Evolutionary conservation across 1,139 yeast species (phyloP).

Genomic region (Pichia sp.): DNA sequence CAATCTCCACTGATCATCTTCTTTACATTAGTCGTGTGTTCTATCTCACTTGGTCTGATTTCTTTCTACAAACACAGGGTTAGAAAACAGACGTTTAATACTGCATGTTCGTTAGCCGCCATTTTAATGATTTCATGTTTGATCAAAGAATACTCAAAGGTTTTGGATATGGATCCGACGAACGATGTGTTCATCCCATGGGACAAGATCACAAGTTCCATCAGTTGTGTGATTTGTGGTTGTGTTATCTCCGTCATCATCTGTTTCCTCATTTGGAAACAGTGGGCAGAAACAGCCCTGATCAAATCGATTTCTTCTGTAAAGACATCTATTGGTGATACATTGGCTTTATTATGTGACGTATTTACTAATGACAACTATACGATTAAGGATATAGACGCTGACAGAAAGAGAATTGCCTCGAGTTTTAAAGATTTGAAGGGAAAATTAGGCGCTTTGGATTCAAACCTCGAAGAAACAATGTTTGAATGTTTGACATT

Average conservation of each 20-base stretch:
- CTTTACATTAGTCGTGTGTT: constrained; percentile 44
- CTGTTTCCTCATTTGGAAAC: constrained; percentile 55
- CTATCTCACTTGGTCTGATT: constrained; percentile 58
- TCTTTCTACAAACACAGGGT: constrained; percentile 71
- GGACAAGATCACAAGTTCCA: constrained; percentile 52
- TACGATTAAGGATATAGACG: constrained; percentile 4
- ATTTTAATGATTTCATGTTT: constrained; percentile 70
- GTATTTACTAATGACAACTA: constrained; percentile 9
- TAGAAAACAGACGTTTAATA: constrained; percentile 68
- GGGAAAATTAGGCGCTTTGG: constrained; percentile 29
- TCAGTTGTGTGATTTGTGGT: constrained; percentile 62
- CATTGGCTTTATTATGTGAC: constrained; percentile 15
- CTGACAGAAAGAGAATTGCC: constrained; percentile 4
- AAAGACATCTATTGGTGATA: constrained; percentile 28
- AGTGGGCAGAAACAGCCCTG: constrained; percentile 14
- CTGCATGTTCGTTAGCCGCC: constrained; percentile 78
- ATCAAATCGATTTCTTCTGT: constrained; percentile 30
- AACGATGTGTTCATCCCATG: constrained; percentile 37
- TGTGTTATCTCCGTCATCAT: constrained; percentile 55
- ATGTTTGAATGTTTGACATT: constrained; percentile 53
- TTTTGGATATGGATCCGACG: constrained; percentile 50
- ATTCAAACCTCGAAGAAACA: constrained; percentile 55
- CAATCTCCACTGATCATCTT: constrained; percentile 11
- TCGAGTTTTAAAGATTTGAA: constrained; percentile 13
- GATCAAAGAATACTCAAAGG: constrained; percentile 53